Percentiles rank a stretch among this genome's conserved stretches.
These are phyloP conservation scores for Acanthamoeba rhysodes DNA, from an alignment of 208 protist genomes.

Conservation along the genomic window DNA sequence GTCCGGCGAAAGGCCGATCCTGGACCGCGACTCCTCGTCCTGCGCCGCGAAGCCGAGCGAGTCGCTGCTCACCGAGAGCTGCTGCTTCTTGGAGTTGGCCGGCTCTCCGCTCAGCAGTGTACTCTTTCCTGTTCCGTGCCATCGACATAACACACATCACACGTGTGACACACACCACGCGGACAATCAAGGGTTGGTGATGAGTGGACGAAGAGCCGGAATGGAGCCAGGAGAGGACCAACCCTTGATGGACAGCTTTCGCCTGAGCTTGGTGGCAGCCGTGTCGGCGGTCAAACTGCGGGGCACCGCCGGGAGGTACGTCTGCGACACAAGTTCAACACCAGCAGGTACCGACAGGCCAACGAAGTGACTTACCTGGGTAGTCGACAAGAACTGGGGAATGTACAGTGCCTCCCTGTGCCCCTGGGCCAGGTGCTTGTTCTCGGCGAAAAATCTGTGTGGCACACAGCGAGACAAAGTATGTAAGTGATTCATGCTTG, in stretches of 20 bases:
- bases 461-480: not conserved
- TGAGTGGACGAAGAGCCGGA: not conserved
- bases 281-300: not conserved
- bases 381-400: constrained; percentile 30
- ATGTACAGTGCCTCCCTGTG: constrained; percentile 27
- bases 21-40: not conserved
- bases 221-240: not conserved
- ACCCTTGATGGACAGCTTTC: constrained; percentile 6
- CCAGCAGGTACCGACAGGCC: not conserved
- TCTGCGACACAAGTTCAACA: not conserved
- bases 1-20: not conserved
- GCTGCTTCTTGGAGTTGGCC: not conserved
- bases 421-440: constrained; percentile 14
- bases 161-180: not conserved
- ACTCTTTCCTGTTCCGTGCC: not conserved
- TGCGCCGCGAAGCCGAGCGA: not conserved
- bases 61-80: not conserved
- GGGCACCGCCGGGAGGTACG: not conserved
- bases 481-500: too few relatives aligned
- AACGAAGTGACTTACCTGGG: not conserved
- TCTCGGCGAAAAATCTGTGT: constrained; percentile 25
- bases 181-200: not conserved
- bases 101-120: not conserved
- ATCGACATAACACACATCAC: too few relatives aligned
- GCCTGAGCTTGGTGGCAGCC: not conserved